Evolutionary conservation across 768 basidiomycete species (phyloP).

Genomic region (Auriculariales sp.): DNA sequence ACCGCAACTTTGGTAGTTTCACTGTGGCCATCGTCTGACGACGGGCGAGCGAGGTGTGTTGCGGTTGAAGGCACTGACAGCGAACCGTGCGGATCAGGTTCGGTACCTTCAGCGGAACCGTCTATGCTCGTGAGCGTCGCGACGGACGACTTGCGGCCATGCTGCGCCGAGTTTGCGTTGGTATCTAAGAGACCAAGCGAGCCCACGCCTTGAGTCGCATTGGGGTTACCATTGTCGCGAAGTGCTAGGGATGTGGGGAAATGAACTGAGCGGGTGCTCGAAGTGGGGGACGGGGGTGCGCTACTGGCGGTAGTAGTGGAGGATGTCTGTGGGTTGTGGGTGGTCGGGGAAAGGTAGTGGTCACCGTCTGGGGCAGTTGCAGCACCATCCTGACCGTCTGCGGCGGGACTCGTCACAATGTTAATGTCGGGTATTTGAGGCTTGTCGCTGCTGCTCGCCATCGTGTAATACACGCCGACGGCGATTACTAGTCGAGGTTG

Average conservation of each 20-base stretch:
- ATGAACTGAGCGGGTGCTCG: conserved; percentile 45
- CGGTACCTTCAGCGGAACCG: conserved; percentile 30
- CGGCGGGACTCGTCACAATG: conserved; percentile 15
- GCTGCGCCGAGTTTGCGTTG: conserved; percentile 24
- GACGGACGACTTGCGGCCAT: conserved; percentile 38
- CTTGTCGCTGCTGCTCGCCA: neutral
- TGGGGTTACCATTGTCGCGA: conserved; percentile 49
- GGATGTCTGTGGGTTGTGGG: conserved; percentile 9
- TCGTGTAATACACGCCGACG: too few relatives aligned
- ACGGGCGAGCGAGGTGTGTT: conserved; percentile 10
- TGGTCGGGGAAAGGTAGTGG: neutral
- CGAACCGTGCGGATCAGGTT: conserved; percentile 26
- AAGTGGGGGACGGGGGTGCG: conserved; percentile 64
- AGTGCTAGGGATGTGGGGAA: conserved; percentile 42
- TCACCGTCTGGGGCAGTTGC: neutral
- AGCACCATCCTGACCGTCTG: conserved; percentile 5
- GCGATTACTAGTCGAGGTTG: too few relatives aligned
- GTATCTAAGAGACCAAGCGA: conserved; percentile 33
- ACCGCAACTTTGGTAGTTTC: conserved; percentile 7
- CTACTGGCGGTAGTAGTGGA: conserved; percentile 14
- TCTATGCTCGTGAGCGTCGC: conserved; percentile 38
- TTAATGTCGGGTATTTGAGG: neutral
- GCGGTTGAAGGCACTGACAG: conserved; percentile 21
- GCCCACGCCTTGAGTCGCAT: conserved; percentile 34
- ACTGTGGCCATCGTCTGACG: conserved; percentile 5